These are phyloP conservation scores for Rhizophagus sp. DNA, from an alignment of 192 early-diverging fungal species.

Conservation along the genomic window DNA sequence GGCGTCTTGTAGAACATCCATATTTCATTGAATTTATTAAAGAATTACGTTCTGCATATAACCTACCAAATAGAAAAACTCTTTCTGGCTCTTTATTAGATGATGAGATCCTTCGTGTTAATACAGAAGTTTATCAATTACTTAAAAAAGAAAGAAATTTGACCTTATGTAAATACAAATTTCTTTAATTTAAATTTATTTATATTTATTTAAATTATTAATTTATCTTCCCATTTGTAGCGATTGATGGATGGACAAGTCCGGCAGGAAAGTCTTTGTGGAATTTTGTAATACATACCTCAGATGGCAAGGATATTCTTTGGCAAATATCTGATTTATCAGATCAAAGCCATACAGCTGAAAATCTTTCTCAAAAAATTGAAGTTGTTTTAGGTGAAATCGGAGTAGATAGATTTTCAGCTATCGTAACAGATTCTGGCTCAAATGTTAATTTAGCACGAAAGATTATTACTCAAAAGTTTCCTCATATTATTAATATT, in stretches of 20 bases:
- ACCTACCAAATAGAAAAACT: background rate
- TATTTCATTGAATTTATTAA: background rate
- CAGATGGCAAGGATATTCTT: background rate
- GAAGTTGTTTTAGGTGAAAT: background rate
- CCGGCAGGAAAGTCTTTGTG: background rate
- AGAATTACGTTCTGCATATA: background rate
- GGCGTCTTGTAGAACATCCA: background rate
- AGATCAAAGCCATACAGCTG: background rate
- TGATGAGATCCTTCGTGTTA: background rate
- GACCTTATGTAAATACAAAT: background rate
- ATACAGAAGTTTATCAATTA: background rate
- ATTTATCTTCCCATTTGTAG: background rate
- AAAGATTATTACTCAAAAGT: background rate
- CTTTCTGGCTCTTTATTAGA: background rate
- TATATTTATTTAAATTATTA: background rate
- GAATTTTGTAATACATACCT: slow-evolving; percentile 14
- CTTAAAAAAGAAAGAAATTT: background rate
- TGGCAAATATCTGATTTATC: background rate
- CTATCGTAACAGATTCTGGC: background rate
- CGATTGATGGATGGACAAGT: background rate
- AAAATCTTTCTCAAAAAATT: background rate
- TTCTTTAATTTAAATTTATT: background rate
- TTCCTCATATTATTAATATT: background rate
- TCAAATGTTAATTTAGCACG: background rate
- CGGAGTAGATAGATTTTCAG: background rate